Evolutionary conservation across 1,284 basidiomycete genomes (phyloP).

Genomic region (Spongiforma sp.): DNA sequence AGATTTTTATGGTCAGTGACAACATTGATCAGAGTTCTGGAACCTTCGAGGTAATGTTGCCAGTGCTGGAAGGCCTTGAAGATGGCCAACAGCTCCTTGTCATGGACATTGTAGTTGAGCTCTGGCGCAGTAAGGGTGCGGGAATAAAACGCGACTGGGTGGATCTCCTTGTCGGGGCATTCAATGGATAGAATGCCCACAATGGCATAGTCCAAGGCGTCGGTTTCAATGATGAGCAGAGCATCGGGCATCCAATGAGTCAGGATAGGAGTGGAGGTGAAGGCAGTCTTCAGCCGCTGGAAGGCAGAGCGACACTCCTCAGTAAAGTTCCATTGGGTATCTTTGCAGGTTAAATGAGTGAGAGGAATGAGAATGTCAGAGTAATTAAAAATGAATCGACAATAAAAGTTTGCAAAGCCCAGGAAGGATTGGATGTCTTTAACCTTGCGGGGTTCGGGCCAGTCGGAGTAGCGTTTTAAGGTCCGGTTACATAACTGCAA

Average conservation of each 20-base stretch:
- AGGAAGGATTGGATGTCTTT: background rate
- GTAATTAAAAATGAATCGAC: background rate
- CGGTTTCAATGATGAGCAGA: background rate
- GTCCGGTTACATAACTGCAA: too few species aligned
- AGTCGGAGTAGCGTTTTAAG: too few species aligned
- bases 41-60: background rate
- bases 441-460: too few species aligned
- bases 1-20: background rate
- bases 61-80: background rate
- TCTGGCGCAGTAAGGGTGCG: background rate
- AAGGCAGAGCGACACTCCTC: background rate
- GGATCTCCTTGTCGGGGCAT: background rate
- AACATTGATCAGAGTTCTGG: background rate
- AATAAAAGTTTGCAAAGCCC: background rate
- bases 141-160: background rate
- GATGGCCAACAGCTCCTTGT: background rate
- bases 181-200: background rate
- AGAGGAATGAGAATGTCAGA: background rate
- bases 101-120: background rate
- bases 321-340: background rate
- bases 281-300: slow-evolving; percentile 3
- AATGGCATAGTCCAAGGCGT: background rate
- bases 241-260: background rate
- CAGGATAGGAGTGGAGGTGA: slow-evolving; percentile 5
- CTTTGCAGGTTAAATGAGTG: background rate